Evolutionary conservation across 2,329 filamentous ascomycete species (phyloP).

Genomic region (Coniochaeta prunicola): DNA sequence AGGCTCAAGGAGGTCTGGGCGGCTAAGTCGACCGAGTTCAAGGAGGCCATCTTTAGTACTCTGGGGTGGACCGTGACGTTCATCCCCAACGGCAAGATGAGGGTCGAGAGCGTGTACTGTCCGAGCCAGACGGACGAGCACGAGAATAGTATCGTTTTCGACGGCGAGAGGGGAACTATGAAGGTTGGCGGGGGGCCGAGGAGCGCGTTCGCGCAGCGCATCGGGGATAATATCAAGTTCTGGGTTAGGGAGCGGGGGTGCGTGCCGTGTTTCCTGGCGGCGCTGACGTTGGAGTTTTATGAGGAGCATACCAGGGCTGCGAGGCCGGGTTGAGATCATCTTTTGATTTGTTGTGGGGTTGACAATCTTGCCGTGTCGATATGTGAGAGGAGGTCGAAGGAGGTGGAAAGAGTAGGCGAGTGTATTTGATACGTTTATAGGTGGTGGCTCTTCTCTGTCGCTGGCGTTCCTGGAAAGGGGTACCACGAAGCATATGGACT

Average conservation of each 20-base stretch:
- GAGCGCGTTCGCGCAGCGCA: constrained; percentile 78
- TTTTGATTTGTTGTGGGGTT: too few species aligned
- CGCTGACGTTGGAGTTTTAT: constrained; percentile 87
- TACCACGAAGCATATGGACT: background rate
- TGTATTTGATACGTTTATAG: background rate
- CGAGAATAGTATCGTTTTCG: constrained; percentile 73
- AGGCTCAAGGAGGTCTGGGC: constrained; percentile 91
- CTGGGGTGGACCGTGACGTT: constrained; percentile 95
- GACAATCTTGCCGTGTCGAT: too few species aligned
- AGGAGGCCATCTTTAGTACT: constrained; percentile 85
- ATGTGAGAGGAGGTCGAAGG: too few species aligned
- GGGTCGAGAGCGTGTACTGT: constrained; percentile 80
- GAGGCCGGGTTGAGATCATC: background rate
- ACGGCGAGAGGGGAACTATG: constrained; percentile 93
- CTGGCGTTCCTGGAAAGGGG: background rate
- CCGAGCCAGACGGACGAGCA: constrained; percentile 62
- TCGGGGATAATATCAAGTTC: constrained; percentile 81
- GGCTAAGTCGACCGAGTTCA: constrained; percentile 87
- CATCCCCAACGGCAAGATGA: constrained; percentile 93
- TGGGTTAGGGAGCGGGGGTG: constrained; percentile 94
- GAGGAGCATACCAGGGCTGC: constrained; percentile 49
- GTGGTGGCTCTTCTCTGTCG: background rate
- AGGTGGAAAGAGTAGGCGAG: background rate
- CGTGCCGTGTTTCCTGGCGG: constrained; percentile 87
- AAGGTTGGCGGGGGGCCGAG: constrained; percentile 89